Evolutionary conservation across 331 rosid genomes (phyloP).

Genomic region (Pyracantha coccinea): DNA sequence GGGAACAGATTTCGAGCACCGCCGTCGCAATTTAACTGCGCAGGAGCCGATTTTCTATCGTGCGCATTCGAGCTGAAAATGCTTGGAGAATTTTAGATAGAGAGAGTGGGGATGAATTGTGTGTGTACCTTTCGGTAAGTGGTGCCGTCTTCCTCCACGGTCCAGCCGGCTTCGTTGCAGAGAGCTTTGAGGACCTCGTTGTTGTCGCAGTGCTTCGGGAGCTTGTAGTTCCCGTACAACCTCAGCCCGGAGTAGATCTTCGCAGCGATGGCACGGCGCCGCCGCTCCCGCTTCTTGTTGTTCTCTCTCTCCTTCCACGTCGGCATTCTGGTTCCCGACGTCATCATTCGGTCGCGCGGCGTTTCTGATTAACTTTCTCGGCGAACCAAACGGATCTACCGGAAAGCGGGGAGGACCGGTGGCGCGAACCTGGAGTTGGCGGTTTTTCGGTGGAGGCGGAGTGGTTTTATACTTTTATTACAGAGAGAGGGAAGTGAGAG

Average conservation of each 20-base stretch:
- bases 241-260: slow-evolving; percentile 89
- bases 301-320: slow-evolving; percentile 99
- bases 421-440: not conserved
- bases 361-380: not conserved
- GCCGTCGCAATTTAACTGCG: not conserved
- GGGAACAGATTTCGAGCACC: not conserved
- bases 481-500: not conserved
- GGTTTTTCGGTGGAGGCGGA: not conserved
- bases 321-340: slow-evolving; percentile 84
- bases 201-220: slow-evolving; percentile 59
- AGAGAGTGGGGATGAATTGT: not conserved
- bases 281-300: slow-evolving; percentile 88
- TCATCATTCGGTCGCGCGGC: slow-evolving; percentile 29
- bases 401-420: not conserved
- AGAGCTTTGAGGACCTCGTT: slow-evolving; percentile 69
- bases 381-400: not conserved
- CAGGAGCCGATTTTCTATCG: not conserved
- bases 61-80: not conserved
- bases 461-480: not conserved
- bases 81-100: not conserved
- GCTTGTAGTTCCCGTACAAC: slow-evolving; percentile 82
- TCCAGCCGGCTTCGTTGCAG: slow-evolving; percentile 95
- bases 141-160: slow-evolving; percentile 96
- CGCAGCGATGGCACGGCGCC: slow-evolving; percentile 94
- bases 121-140: slow-evolving; percentile 74